Evolutionary conservation across 768 basidiomycete genomes (phyloP).

Genomic region (Tricholoma furcatifolium): DNA sequence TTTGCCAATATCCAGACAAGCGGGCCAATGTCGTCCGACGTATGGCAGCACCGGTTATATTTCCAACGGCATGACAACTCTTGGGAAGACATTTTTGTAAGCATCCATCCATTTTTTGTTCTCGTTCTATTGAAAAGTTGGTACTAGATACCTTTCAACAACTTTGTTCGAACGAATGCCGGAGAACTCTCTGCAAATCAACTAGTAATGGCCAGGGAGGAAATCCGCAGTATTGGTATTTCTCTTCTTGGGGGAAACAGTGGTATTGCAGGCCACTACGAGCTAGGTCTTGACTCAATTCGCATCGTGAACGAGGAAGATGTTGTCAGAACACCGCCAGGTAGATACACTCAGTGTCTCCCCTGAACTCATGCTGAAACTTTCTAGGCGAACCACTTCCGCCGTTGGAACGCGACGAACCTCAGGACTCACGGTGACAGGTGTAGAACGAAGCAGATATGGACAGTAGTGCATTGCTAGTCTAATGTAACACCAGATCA

Average conservation of each 20-base stretch:
- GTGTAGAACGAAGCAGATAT: neutral
- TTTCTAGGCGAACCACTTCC: constrained; percentile 13
- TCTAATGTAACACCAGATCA: too few relatives aligned
- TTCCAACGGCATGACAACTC: constrained; percentile 61
- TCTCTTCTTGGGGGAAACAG: constrained; percentile 86
- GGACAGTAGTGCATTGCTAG: too few relatives aligned
- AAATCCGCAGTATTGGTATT: constrained; percentile 80
- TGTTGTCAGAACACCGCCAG: constrained; percentile 28
- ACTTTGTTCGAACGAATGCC: constrained; percentile 72
- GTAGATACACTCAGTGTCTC: constrained; percentile 10
- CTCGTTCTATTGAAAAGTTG: constrained; percentile 11
- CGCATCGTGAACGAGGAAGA: constrained; percentile 80
- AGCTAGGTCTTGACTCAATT: constrained; percentile 81
- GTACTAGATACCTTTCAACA: constrained; percentile 73
- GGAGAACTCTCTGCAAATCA: constrained; percentile 71
- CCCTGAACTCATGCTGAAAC: neutral
- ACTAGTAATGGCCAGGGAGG: constrained; percentile 73
- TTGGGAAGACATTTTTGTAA: constrained; percentile 83
- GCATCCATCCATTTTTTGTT: constrained; percentile 25
- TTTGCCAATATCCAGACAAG: constrained; percentile 94
- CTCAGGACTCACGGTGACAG: neutral
- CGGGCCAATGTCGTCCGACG: constrained; percentile 72
- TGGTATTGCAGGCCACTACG: constrained; percentile 70
- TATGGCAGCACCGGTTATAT: constrained; percentile 96
- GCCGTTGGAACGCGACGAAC: constrained; percentile 3